Percentiles rank a stretch among this genome's conserved stretches.
phyloP scores from a whole-genome alignment of 306 rosid genomes.

The Fragaria vesca region DNA sequence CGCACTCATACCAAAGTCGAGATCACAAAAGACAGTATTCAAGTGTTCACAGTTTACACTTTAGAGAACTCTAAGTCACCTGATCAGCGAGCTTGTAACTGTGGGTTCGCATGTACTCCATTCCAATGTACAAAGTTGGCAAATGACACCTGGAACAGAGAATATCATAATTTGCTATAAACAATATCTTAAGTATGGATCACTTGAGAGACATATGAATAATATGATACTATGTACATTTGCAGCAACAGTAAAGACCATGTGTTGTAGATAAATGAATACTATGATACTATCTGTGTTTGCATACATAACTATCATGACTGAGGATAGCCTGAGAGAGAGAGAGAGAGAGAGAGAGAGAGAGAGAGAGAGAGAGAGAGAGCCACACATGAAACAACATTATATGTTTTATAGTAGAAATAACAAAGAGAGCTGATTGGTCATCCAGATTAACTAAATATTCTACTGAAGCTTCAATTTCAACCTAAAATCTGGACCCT shows the following conservation, averaged over 20 bases:
- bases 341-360: not conserved
- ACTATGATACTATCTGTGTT: no score
- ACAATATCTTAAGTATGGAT: conserved; percentile 26
- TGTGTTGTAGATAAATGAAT: not conserved
- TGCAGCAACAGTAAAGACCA: not conserved
- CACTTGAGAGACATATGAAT: not conserved
- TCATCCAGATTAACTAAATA: not conserved
- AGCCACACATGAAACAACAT: not conserved
- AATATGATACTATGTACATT: not conserved
- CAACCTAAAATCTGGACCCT: not conserved
- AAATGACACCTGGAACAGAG: conserved; percentile 96
- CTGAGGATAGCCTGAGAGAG: no score
- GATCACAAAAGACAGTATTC: conserved; percentile 7
- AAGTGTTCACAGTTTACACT: not conserved
- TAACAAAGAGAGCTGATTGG: not conserved
- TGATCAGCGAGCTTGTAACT: conserved; percentile 97
- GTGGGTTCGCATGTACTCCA: conserved; percentile 99
- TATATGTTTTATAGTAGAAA: not conserved
- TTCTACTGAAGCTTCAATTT: not conserved
- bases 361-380: not conserved
- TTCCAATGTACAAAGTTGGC: conserved; percentile 95
- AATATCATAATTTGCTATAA: conserved; percentile 64
- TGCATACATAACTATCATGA: no score
- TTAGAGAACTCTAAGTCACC: conserved; percentile 38
- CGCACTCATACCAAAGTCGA: not conserved